These are phyloP conservation scores for Fusarium albosuccineum DNA, from an alignment of 2,329 filamentous ascomycete species.

Conservation along the genomic window DNA sequence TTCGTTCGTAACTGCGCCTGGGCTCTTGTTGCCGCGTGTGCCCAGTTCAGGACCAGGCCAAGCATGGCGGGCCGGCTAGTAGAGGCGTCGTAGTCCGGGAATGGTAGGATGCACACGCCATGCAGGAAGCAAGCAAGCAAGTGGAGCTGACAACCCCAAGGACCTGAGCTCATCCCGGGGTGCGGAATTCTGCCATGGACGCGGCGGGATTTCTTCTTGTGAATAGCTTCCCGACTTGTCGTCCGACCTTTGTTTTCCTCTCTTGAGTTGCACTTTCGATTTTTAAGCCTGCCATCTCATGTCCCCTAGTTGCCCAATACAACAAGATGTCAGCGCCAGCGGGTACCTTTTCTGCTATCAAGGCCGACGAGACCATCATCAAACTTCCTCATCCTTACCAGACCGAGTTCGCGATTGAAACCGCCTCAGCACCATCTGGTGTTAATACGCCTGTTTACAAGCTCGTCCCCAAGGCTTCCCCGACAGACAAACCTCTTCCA, in stretches of 20 bases:
- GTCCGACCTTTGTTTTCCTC: slow-evolving; percentile 1
- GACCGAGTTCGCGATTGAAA: slow-evolving; percentile 59
- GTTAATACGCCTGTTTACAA: slow-evolving; percentile 50
- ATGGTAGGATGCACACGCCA: slow-evolving; percentile 17
- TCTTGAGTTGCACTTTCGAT: not conserved
- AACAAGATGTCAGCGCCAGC: slow-evolving; percentile 33
- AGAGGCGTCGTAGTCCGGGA: slow-evolving; percentile 18
- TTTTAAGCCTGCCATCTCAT: not conserved
- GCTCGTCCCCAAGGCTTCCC: slow-evolving; percentile 49
- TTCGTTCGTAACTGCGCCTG: slow-evolving; percentile 9
- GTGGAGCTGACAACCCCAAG: slow-evolving; percentile 4
- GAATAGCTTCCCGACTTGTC: slow-evolving; percentile 40
- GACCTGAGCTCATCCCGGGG: slow-evolving; percentile 23
- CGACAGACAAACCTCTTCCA: slow-evolving; percentile 46
- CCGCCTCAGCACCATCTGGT: slow-evolving; percentile 42
- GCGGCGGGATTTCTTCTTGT: slow-evolving; percentile 16
- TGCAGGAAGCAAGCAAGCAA: slow-evolving; percentile 15
- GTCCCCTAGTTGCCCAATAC: not conserved
- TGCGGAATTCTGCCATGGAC: slow-evolving; percentile 23
- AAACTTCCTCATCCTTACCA: slow-evolving; percentile 65
- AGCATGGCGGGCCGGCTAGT: slow-evolving; percentile 4
- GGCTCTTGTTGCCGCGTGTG: slow-evolving; percentile 8
- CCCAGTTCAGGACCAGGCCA: slow-evolving; percentile 11
- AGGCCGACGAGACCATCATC: slow-evolving; percentile 55
- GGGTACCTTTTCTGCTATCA: slow-evolving; percentile 38